Evolutionary conservation across 2,329 filamentous ascomycete species (phyloP), one percentile per base, ranked within the genome.

Genomic region (Bipolaris sorokiniana): DNA sequence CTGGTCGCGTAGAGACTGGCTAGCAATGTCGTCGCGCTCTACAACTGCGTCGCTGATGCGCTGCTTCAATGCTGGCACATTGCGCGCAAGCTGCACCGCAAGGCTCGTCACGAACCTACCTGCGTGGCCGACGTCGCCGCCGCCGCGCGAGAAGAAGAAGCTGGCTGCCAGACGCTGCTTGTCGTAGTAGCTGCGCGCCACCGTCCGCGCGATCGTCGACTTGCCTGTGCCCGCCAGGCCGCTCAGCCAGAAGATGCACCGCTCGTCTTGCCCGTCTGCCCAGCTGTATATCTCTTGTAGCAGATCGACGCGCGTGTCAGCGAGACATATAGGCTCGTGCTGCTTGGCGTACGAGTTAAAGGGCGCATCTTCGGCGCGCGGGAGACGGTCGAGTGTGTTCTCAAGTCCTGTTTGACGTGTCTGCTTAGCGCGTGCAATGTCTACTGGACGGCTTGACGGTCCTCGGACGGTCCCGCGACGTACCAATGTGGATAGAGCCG

Each of bases 201-300:
- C 49, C 0, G 73, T 72, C 9, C 66, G 66, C 22, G 26, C 41
- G n/a, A 75, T 65, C 0, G 74, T 75, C 1, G 41, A 44, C 41
- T 44, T 44, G 41, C 41, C 41, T 15, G 41, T 37, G n/a, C 74
- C 73, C 1, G 72, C 71, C 38, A 66, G 58, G 5, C 71, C 69
- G 13, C 42, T 58, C 2, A 74, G 58, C 73, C 69, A 76, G 64
- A 66, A 76, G 49, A 74, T 66, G 38, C 53, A 54, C 28, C 50
- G 58, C 31, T 59, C 54, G 7, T 62, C 42, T 50, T 28, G 18
- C 28, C 48, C 54, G 4, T 64, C 54, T 1, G 56, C 59, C 70
- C 68, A 73, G 9, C 23, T n/a, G n/a, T 51, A 10, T 57, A 75
- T 71, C 23, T 65, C 40, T 1, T 53, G 3, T 2, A 73, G 62